Percentiles rank a stretch among this genome's conserved stretches.
These are phyloP conservation scores for Saposhnikovia divaricata DNA, from an alignment of 129 eudicot species.

Conservation along the genomic window DNA sequence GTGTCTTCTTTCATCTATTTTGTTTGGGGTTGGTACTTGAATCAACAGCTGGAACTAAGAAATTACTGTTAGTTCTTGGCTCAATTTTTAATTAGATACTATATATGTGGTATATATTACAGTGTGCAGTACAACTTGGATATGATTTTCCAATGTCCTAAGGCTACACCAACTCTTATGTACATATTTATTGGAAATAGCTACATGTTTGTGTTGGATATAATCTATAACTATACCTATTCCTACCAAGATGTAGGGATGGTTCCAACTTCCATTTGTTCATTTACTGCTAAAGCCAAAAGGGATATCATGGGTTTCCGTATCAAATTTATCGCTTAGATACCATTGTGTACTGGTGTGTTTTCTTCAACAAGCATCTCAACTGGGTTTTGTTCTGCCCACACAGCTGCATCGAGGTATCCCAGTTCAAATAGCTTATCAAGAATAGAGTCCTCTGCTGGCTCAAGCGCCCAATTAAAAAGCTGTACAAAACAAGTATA, in stretches of 20 bases:
- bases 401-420: conserved; percentile 62
- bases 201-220: not conserved
- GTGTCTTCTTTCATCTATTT: too few species aligned
- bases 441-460: conserved; percentile 72
- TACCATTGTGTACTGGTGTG: conserved; percentile 8
- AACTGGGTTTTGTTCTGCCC: conserved; percentile 71
- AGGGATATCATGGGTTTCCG: not conserved
- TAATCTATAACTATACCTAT: not conserved
- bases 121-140: not conserved
- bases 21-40: too few species aligned
- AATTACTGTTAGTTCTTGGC: not conserved
- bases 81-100: not conserved
- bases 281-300: not conserved
- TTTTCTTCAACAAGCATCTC: conserved; percentile 46
- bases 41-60: not conserved
- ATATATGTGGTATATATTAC: not conserved
- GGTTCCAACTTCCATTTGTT: not conserved
- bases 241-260: not conserved
- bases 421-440: conserved; percentile 74
- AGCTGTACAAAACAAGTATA: conserved; percentile 38
- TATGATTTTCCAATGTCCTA: not conserved
- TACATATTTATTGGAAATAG: not conserved
- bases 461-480: conserved; percentile 87
- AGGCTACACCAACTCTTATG: too few species aligned
- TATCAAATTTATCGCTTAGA: not conserved